These are phyloP conservation scores for Xylariaceae sp. DNA, from an alignment of 2,329 filamentous ascomycete genomes.

Conservation along the genomic window DNA sequence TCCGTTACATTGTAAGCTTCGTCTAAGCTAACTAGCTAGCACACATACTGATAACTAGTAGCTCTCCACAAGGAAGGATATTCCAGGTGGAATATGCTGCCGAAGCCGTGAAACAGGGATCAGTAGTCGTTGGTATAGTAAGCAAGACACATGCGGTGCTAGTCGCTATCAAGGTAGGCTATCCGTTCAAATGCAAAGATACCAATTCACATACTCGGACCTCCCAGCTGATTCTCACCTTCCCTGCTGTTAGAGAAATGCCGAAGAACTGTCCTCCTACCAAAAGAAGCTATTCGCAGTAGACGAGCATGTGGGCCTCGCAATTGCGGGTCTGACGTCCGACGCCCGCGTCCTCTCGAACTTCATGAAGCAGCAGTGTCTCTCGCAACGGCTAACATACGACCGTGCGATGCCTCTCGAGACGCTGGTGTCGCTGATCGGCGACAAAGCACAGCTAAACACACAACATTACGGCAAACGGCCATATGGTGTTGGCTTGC, in stretches of 20 bases:
- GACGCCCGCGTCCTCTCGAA: slow-evolving; percentile 99
- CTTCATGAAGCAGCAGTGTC: slow-evolving; percentile 99
- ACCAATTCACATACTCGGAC: background rate
- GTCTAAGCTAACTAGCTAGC: slow-evolving; percentile 19
- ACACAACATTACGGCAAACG: slow-evolving; percentile 97
- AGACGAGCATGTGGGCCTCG: slow-evolving; percentile 93
- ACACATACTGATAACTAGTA: slow-evolving; percentile 47
- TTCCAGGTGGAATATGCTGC: slow-evolving; percentile 99
- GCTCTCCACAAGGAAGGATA: slow-evolving; percentile 98
- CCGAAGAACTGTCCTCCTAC: slow-evolving; percentile 98
- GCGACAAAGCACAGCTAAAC: slow-evolving; percentile 95
- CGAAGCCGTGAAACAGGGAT: slow-evolving; percentile 98
- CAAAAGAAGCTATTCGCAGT: slow-evolving; percentile 99
- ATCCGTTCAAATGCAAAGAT: background rate
- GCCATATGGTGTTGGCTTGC: slow-evolving; percentile 91
- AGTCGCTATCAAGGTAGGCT: slow-evolving; percentile 87
- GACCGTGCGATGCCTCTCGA: slow-evolving; percentile 90
- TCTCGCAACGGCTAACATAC: slow-evolving; percentile 94
- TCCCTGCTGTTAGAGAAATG: slow-evolving; percentile 74
- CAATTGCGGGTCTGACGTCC: slow-evolving; percentile 94
- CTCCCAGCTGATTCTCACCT: slow-evolving; percentile 4
- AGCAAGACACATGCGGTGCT: slow-evolving; percentile 98
- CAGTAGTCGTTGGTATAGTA: slow-evolving; percentile 93
- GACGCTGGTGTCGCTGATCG: slow-evolving; percentile 88
- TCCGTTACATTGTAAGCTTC: slow-evolving; percentile 92